These are phyloP conservation scores for Sporothrix sp. DNA, from an alignment of 2,329 filamentous ascomycete species.

Conservation along the genomic window DNA sequence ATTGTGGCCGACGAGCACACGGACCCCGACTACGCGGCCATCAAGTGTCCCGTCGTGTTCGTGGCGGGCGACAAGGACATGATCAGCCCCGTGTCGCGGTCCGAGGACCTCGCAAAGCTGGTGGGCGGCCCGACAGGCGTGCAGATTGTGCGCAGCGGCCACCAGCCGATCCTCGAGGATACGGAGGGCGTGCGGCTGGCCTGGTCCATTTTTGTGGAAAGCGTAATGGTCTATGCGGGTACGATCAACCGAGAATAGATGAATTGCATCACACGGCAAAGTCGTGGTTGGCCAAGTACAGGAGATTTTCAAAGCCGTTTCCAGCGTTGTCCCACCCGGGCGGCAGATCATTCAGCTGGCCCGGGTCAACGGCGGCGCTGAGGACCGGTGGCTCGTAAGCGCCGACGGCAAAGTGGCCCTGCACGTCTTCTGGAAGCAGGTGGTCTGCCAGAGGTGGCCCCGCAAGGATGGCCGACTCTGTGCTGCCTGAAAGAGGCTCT, in stretches of 20 bases:
- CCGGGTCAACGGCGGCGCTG: not conserved
- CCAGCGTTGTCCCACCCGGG: conserved; percentile 11
- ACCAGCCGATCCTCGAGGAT: conserved; percentile 17
- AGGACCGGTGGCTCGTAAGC: not conserved
- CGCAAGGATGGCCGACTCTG: no score
- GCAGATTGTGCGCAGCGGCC: conserved; percentile 13
- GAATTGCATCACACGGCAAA: conserved; percentile 16
- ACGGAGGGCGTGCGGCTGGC: conserved; percentile 1
- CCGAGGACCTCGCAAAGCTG: conserved; percentile 21
- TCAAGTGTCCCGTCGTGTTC: conserved; percentile 23
- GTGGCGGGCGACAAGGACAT: conserved; percentile 25
- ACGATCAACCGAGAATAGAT: no score
- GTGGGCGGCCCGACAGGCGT: conserved; percentile 24
- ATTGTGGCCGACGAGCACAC: conserved; percentile 22
- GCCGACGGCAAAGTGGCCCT: not conserved
- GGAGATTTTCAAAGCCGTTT: conserved; percentile 19
- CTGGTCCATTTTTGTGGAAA: not conserved
- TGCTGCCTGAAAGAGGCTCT: no score
- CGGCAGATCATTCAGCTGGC: conserved; percentile 11
- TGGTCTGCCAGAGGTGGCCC: no score
- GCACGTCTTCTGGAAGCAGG: not conserved
- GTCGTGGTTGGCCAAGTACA: conserved; percentile 20
- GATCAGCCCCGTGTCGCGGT: conserved; percentile 23
- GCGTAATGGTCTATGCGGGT: no score
- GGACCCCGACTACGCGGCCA: conserved; percentile 25